A percentile compares a stretch with the other conserved stretches of the same genome.
These are phyloP conservation scores for Agastache rugosa DNA, from an alignment of 257 asterid species.

Conservation along the genomic window DNA sequence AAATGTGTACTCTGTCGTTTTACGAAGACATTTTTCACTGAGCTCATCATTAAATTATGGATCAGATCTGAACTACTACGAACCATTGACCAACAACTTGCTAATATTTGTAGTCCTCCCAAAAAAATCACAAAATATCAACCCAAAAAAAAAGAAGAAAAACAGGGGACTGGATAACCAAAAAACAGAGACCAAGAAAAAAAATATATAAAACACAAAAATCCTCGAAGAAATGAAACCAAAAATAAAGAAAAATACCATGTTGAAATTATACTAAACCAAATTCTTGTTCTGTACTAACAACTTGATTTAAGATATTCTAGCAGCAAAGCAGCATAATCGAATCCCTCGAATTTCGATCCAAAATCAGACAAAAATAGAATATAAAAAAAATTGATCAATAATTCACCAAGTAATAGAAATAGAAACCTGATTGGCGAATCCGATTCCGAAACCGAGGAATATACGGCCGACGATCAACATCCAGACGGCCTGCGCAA, in stretches of 20 bases:
- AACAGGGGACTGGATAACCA: not conserved
- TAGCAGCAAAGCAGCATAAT: not conserved
- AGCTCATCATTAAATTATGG: slow-evolving; percentile 26
- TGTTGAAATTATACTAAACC: slow-evolving; percentile 33
- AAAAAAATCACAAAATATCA: not conserved
- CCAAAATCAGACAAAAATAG: not conserved
- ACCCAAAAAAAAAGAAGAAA: not conserved
- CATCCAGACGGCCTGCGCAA: slow-evolving; percentile 69
- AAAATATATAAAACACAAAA: not conserved
- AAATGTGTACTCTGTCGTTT: slow-evolving; percentile 31
- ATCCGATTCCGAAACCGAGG: slow-evolving; percentile 88
- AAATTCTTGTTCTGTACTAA: slow-evolving; percentile 16
- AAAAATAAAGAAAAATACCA: not conserved
- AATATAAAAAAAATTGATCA: not conserved
- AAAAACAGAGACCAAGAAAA: not conserved
- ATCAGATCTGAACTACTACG: slow-evolving; percentile 49
- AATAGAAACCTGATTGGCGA: slow-evolving; percentile 68
- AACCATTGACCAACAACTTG: slow-evolving; percentile 37
- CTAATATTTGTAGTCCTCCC: not conserved
- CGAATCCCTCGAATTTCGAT: slow-evolving; percentile 18
- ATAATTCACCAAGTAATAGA: not conserved
- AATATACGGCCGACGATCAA: slow-evolving; percentile 79
- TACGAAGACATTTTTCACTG: not conserved
- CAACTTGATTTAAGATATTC: not conserved
- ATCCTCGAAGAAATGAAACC: not conserved